These are phyloP conservation scores for Pseudisothecium myosuroides DNA, from an alignment of 225 moss, liverwort and hornwort genomes.

Conservation along the genomic window DNA sequence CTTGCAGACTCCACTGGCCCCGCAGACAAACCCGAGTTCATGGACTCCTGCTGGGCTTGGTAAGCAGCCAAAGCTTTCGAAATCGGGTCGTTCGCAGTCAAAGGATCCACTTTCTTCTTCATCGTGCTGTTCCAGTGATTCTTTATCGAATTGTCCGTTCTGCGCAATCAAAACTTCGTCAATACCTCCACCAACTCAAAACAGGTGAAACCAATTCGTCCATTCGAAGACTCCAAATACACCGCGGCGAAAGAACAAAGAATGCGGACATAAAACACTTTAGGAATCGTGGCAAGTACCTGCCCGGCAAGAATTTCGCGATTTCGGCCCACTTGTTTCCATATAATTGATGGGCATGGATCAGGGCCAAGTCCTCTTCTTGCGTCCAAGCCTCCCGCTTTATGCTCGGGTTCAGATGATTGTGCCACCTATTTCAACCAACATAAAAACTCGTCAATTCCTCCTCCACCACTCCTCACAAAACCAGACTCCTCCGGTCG, in stretches of 20 bases:
- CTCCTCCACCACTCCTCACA: background rate
- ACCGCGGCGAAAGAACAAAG: background rate
- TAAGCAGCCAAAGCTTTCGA: slow-evolving; percentile 84
- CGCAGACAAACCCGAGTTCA: slow-evolving; percentile 11
- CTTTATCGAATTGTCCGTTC: slow-evolving; percentile 98
- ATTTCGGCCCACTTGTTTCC: slow-evolving; percentile 99
- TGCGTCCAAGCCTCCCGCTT: slow-evolving; percentile 99
- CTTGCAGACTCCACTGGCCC: slow-evolving; percentile 1
- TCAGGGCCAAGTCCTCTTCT: slow-evolving; percentile 77
- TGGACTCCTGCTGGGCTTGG: slow-evolving; percentile 79
- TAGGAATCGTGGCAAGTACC: slow-evolving; percentile 7
- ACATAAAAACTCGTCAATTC: background rate
- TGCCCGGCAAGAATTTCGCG: slow-evolving; percentile 88
- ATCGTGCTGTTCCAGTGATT: slow-evolving; percentile 99
- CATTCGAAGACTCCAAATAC: background rate
- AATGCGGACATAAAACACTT: no score
- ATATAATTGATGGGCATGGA: slow-evolving; percentile 70
- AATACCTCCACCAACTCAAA: background rate
- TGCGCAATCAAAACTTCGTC: background rate
- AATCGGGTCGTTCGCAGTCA: slow-evolving; percentile 78
- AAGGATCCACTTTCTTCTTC: slow-evolving; percentile 98
- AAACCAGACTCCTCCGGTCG: no score
- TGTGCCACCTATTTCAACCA: slow-evolving; percentile 76
- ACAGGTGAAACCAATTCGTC: no score
- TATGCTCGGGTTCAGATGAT: slow-evolving; percentile 92